Percentiles rank a stretch among this genome's conserved stretches.
Evolutionary conservation across 2,329 filamentous ascomycete species (phyloP).

Genomic region (Monosporascus ibericus): DNA sequence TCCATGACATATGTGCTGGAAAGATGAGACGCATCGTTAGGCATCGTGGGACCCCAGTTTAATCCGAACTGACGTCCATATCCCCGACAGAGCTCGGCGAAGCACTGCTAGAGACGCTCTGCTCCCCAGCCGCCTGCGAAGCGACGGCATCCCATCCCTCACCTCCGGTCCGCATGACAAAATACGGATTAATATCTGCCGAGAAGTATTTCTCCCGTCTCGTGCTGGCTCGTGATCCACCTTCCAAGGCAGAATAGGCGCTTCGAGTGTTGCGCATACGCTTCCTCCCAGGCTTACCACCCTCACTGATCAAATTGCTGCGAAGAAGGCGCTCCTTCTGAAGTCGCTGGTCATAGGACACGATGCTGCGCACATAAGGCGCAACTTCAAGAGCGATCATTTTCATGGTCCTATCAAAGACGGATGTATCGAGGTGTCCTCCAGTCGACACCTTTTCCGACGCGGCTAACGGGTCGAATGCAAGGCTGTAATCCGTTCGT

Average conservation of each 20-base stretch:
- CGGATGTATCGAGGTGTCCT: slow-evolving; percentile 56
- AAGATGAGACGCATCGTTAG: too few relatives aligned
- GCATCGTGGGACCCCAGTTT: background rate
- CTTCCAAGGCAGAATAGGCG: slow-evolving; percentile 71
- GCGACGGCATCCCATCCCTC: slow-evolving; percentile 29
- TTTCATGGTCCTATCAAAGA: slow-evolving; percentile 66
- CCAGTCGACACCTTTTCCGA: slow-evolving; percentile 37
- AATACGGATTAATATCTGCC: slow-evolving; percentile 49
- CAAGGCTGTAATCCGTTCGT: slow-evolving; percentile 48
- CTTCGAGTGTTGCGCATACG: slow-evolving; percentile 66
- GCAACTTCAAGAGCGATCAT: slow-evolving; percentile 72
- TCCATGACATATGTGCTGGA: too few relatives aligned
- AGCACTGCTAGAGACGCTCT: background rate
- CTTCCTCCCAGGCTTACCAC: slow-evolving; percentile 44
- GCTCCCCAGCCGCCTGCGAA: background rate
- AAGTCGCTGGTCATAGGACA: slow-evolving; percentile 66
- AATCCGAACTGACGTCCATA: background rate
- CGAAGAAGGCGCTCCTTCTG: slow-evolving; percentile 61
- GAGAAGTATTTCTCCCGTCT: slow-evolving; percentile 69
- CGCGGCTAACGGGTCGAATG: slow-evolving; percentile 55
- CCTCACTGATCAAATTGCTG: slow-evolving; percentile 56
- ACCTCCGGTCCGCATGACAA: slow-evolving; percentile 61
- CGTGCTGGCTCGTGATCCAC: slow-evolving; percentile 59
- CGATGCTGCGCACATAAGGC: slow-evolving; percentile 83
- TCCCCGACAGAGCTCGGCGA: slow-evolving; percentile 1